Percentiles rank a stretch among this genome's conserved stretches.
phyloP scores from a whole-genome alignment of 2,329 filamentous ascomycete species.

The Arthrobotrys megalospora region DNA sequence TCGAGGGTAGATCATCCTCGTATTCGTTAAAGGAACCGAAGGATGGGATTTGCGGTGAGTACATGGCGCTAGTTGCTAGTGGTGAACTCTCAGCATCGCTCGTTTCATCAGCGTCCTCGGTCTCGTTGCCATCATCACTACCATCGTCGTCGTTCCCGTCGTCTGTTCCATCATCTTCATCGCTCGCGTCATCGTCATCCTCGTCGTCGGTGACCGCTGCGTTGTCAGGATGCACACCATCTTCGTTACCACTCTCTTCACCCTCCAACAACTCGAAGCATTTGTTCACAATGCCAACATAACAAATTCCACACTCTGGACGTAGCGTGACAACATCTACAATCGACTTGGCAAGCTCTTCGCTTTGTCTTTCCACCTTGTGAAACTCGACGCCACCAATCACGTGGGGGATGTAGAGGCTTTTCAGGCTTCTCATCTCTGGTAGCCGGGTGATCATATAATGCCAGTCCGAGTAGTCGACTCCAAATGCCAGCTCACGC shows the following conservation, averaged over 20 bases:
- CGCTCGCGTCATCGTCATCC: conserved; percentile 71
- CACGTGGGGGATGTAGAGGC: conserved; percentile 79
- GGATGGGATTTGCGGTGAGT: conserved; percentile 68
- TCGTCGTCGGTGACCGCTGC: conserved; percentile 69
- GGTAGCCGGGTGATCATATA: conserved; percentile 83
- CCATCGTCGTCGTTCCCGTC: conserved; percentile 65
- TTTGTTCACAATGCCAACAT: conserved; percentile 81
- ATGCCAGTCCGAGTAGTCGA: conserved; percentile 86
- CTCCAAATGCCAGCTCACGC: conserved; percentile 79
- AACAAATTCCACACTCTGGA: conserved; percentile 82
- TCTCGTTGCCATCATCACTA: conserved; percentile 65
- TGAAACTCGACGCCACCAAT: conserved; percentile 70
- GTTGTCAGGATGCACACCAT: conserved; percentile 57
- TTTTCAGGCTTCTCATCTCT: conserved; percentile 78
- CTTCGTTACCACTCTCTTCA: conserved; percentile 67
- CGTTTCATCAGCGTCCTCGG: conserved; percentile 66
- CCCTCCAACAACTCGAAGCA: conserved; percentile 86
- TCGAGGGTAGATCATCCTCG: conserved; percentile 67
- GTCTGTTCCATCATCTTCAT: conserved; percentile 68
- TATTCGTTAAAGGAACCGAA: conserved; percentile 71
- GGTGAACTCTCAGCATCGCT: conserved; percentile 41
- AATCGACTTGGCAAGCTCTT: conserved; percentile 81
- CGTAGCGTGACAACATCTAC: conserved; percentile 83
- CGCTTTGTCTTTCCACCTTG: conserved; percentile 73
- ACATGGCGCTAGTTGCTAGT: conserved; percentile 55